Percentiles rank a stretch among this genome's conserved stretches.
Evolutionary conservation across 2,329 filamentous ascomycete species (phyloP).

Genomic region (Hypoxylon sp.): DNA sequence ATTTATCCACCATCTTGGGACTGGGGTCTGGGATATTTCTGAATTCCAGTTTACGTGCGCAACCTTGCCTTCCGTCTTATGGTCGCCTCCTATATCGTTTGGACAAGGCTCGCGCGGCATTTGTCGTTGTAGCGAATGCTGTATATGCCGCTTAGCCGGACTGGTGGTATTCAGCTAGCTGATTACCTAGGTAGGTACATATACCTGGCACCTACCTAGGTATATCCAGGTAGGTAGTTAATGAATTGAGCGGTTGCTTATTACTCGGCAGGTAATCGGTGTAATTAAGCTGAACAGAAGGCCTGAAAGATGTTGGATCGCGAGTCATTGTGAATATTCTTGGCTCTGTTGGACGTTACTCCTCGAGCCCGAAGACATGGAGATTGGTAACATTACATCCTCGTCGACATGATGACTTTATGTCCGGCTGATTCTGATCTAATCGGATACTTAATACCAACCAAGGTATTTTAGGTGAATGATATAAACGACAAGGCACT

Average conservation of each 20-base stretch:
- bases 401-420: too few species aligned
- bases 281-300: too few species aligned
- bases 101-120: constrained; percentile 22
- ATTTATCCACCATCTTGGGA: constrained; percentile 33
- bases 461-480: too few species aligned
- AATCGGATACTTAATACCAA: too few species aligned
- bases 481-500: too few species aligned
- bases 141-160: constrained; percentile 26
- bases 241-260: neutral
- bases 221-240: neutral
- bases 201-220: neutral
- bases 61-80: constrained; percentile 16
- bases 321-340: too few species aligned
- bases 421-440: too few species aligned
- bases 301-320: too few species aligned
- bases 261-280: neutral
- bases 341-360: too few species aligned
- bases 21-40: constrained; percentile 20
- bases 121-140: constrained; percentile 19
- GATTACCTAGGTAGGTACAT: too few species aligned
- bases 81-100: constrained; percentile 19
- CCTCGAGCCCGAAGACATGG: too few species aligned
- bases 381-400: too few species aligned
- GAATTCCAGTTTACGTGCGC: constrained; percentile 16
- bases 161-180: constrained; percentile 7